These are phyloP conservation scores for Colletotrichum cuscutae DNA, from an alignment of 2,329 filamentous ascomycete species.

Conservation along the genomic window DNA sequence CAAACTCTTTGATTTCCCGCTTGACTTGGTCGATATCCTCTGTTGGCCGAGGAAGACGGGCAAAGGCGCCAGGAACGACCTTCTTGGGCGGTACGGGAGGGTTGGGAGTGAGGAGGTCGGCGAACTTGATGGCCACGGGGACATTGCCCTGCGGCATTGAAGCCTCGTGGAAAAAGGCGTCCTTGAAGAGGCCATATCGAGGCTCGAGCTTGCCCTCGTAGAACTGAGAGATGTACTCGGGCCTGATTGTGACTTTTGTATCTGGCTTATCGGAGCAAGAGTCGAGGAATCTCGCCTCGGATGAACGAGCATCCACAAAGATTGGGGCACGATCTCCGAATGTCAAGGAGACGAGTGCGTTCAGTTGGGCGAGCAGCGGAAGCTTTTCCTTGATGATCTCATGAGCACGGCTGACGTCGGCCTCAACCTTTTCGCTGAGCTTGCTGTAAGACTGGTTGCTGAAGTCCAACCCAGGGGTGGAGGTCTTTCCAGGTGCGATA, in stretches of 20 bases:
- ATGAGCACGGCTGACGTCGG: too few relatives aligned
- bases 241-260: not conserved
- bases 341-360: not conserved
- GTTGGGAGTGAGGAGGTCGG: not conserved
- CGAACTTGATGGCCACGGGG: not conserved
- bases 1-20: conserved; percentile 15
- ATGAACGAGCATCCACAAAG: not conserved
- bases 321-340: not conserved
- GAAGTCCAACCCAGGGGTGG: too few relatives aligned
- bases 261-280: not conserved
- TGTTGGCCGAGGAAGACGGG: not conserved
- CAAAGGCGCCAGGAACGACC: not conserved
- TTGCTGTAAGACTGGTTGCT: too few relatives aligned
- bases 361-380: not conserved
- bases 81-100: not conserved
- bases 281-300: not conserved
- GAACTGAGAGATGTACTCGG: not conserved
- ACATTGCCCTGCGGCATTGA: not conserved
- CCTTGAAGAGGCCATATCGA: not conserved
- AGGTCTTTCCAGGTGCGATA: too few relatives aligned
- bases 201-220: not conserved
- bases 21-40: conserved; percentile 21
- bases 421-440: too few relatives aligned
- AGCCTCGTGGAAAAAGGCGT: not conserved
- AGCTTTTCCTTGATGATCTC: too few relatives aligned